phyloP scores from a whole-genome alignment of 2,329 filamentous ascomycete species.

The Chaetomium globosum region DNA sequence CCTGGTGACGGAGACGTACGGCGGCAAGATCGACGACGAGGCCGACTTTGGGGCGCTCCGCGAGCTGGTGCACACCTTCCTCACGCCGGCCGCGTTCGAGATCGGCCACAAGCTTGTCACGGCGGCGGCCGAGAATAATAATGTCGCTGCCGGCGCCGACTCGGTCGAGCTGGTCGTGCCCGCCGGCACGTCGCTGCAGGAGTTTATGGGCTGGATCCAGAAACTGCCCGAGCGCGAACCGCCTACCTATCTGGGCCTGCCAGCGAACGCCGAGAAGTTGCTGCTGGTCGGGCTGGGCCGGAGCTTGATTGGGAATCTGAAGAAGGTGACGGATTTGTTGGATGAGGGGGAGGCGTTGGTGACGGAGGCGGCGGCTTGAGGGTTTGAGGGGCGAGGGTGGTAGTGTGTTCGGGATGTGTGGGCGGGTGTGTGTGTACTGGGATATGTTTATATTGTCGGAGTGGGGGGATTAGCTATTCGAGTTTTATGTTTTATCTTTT shows the following conservation, averaged over 20 bases:
- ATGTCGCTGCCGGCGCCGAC: slow-evolving; percentile 42
- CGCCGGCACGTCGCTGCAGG: slow-evolving; percentile 75
- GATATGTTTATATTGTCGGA: neutral
- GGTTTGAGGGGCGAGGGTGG: neutral
- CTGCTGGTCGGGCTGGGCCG: slow-evolving; percentile 84
- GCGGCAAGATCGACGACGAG: slow-evolving; percentile 94
- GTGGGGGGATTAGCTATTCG: neutral
- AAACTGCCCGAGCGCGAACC: slow-evolving; percentile 91
- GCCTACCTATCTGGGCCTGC: slow-evolving; percentile 89
- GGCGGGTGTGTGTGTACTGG: neutral
- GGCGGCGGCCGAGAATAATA: slow-evolving; percentile 39
- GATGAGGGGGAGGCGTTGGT: slow-evolving; percentile 94
- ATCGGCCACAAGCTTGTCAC: slow-evolving; percentile 88
- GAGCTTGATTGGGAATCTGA: slow-evolving; percentile 80
- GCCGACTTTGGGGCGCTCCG: slow-evolving; percentile 76
- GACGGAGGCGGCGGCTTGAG: slow-evolving; percentile 55
- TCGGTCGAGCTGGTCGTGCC: slow-evolving; percentile 68
- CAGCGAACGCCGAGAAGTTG: slow-evolving; percentile 95
- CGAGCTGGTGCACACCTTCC: slow-evolving; percentile 72
- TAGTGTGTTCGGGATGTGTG: neutral
- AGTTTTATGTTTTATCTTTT: neutral
- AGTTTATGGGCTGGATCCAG: slow-evolving; percentile 91
- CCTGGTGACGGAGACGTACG: slow-evolving; percentile 91
- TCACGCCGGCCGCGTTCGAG: slow-evolving; percentile 89
- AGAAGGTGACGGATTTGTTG: slow-evolving; percentile 80